A percentile compares a stretch with the other conserved stretches of the same genome.
These are phyloP conservation scores for Ophiostoma sp. DNA, from an alignment of 2,329 filamentous ascomycete genomes.

Conservation along the genomic window DNA sequence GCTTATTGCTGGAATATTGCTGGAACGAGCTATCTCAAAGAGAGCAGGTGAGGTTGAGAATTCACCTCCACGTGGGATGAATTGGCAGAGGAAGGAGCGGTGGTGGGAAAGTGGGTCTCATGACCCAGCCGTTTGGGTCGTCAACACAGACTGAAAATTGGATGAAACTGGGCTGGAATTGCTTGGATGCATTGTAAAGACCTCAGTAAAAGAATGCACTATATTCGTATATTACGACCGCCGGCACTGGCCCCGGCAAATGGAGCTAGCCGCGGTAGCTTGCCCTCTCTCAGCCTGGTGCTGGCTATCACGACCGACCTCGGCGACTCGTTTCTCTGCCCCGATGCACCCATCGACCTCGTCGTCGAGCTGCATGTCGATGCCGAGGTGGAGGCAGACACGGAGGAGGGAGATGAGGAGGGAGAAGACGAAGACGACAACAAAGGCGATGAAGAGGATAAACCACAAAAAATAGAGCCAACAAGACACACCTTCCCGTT, in stretches of 20 bases:
- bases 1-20: too few relatives aligned
- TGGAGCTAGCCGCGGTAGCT: conserved; percentile 24
- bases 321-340: conserved; percentile 50
- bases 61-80: conserved; percentile 9
- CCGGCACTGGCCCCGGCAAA: conserved; percentile 32
- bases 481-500: neutral
- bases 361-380: conserved; percentile 30
- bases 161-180: neutral
- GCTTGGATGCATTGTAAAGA: neutral
- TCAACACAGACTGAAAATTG: conserved; percentile 6
- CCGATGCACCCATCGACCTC: conserved; percentile 42
- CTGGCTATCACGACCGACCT: conserved; percentile 55
- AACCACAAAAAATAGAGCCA: neutral
- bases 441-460: neutral
- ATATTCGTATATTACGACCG: conserved; percentile 50
- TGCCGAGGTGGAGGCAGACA: neutral
- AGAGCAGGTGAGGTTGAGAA: neutral
- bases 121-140: conserved; percentile 14
- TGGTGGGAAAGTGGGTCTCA: conserved; percentile 2
- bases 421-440: too few relatives aligned
- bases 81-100: neutral
- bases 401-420: neutral
- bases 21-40: neutral
- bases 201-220: conserved; percentile 45
- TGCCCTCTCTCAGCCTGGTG: conserved; percentile 40